Percentiles rank a stretch among this genome's conserved stretches.
These are phyloP conservation scores for Neofusicoccum umdonicola DNA, from an alignment of 2,329 filamentous ascomycete genomes.

Conservation along the genomic window DNA sequence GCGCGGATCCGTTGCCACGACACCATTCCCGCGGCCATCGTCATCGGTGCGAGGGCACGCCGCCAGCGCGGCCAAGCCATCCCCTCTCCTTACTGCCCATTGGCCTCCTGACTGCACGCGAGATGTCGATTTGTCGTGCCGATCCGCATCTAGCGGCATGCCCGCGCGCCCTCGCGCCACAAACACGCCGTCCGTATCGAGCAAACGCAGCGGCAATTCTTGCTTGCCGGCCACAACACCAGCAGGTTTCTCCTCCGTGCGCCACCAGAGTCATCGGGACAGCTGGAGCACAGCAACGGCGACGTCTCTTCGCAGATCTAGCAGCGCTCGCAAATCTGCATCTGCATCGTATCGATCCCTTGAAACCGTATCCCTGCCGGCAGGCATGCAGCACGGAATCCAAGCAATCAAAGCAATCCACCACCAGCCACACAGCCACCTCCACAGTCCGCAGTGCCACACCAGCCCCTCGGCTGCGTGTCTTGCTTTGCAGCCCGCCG, in stretches of 20 bases:
- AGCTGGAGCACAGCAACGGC: background rate
- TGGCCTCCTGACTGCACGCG: background rate
- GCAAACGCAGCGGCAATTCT: background rate
- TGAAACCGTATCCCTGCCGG: background rate
- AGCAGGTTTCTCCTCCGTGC: background rate
- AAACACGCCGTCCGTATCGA: background rate
- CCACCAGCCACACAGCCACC: background rate
- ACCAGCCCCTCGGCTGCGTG: background rate
- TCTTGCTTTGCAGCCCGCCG: background rate
- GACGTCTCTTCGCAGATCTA: background rate
- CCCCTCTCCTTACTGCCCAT: background rate
- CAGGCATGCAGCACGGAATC: background rate
- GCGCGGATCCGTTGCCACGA: background rate
- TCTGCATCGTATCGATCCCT: background rate
- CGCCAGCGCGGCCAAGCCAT: no score
- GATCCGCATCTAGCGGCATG: background rate
- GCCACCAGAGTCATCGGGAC: background rate
- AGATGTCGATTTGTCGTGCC: background rate
- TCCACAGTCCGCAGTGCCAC: background rate
- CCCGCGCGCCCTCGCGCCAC: background rate
- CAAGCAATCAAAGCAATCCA: background rate
- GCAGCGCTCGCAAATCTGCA: slow-evolving; percentile 6
- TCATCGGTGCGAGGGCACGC: background rate
- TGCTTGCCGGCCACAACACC: background rate
- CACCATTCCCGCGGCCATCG: background rate